Evolutionary conservation across 169 alveolate species (phyloP).

Genomic region (Plasmodium billcollinsi): DNA sequence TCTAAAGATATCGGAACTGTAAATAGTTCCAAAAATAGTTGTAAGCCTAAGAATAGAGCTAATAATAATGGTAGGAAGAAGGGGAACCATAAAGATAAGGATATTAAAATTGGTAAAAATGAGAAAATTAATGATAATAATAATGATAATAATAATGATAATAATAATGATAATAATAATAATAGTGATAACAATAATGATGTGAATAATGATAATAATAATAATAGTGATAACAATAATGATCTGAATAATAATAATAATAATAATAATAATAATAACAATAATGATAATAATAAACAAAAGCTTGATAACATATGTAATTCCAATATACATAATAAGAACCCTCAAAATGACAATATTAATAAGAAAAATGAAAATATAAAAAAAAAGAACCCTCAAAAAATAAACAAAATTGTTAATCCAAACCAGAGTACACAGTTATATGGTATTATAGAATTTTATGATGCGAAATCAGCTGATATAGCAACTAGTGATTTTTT

Average conservation of each 20-base stretch:
- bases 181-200: not conserved
- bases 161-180: not conserved
- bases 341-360: not conserved
- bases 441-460: slow-evolving; percentile 56
- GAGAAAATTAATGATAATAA: not conserved
- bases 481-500: slow-evolving; percentile 64
- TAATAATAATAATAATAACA: too few relatives aligned
- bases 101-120: not conserved
- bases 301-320: not conserved
- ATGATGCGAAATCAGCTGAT: slow-evolving; percentile 44
- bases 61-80: not conserved
- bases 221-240: not conserved
- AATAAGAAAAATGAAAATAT: not conserved
- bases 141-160: not conserved
- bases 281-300: not conserved
- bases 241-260: not conserved
- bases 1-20: not conserved
- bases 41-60: too few relatives aligned
- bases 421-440: slow-evolving; percentile 39
- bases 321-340: not conserved
- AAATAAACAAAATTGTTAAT: slow-evolving; percentile 6
- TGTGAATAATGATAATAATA: not conserved
- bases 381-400: not conserved
- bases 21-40: too few relatives aligned
- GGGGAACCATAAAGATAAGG: not conserved